A percentile compares a stretch with the other conserved stretches of the same genome.
Evolutionary conservation across 495 filamentous ascomycete genomes (phyloP).

Genomic region (Hamigera avellanea): DNA sequence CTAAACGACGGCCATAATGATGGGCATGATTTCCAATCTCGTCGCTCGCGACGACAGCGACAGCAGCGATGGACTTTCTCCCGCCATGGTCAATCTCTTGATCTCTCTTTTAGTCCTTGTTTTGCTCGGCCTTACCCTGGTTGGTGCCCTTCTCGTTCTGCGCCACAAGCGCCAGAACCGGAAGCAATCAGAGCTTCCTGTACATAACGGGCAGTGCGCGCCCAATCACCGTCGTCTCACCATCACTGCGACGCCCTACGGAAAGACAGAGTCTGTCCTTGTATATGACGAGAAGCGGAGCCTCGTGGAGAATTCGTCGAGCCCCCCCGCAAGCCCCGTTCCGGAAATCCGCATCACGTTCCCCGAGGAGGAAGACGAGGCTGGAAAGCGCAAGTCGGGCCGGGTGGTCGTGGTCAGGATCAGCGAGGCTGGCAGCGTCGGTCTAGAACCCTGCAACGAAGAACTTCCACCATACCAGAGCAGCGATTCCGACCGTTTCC

Average conservation of each 20-base stretch:
- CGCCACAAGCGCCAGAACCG: slow-evolving; percentile 47
- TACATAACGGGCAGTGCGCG: slow-evolving; percentile 46
- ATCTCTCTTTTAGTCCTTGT: slow-evolving; percentile 71
- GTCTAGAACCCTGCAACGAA: slow-evolving; percentile 73
- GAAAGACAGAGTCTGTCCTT: slow-evolving; percentile 52
- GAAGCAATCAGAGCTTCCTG: slow-evolving; percentile 41
- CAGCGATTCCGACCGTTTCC: slow-evolving; percentile 62
- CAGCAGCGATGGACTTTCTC: slow-evolving; percentile 30
- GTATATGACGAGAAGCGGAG: slow-evolving; percentile 63
- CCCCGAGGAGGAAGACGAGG: slow-evolving; percentile 84
- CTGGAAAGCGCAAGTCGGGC: slow-evolving; percentile 71
- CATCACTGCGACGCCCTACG: slow-evolving; percentile 42
- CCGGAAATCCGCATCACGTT: slow-evolving; percentile 98
- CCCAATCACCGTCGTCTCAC: slow-evolving; percentile 53
- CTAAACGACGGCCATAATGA: slow-evolving; percentile 18
- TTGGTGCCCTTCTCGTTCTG: slow-evolving; percentile 57
- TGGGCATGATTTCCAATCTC: slow-evolving; percentile 38
- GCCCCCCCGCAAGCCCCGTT: slow-evolving; percentile 71
- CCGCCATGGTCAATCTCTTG: slow-evolving; percentile 57
- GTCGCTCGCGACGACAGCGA: slow-evolving; percentile 38
- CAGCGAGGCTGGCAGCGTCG: slow-evolving; percentile 72
- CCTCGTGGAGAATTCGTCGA: slow-evolving; percentile 61
- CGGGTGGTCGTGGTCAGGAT: slow-evolving; percentile 87
- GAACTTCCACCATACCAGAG: slow-evolving; percentile 84
- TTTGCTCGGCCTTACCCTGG: slow-evolving; percentile 52